Conservation (phyloP, 108 stramenopile species). For the Discostella stelligeroides region DNA sequence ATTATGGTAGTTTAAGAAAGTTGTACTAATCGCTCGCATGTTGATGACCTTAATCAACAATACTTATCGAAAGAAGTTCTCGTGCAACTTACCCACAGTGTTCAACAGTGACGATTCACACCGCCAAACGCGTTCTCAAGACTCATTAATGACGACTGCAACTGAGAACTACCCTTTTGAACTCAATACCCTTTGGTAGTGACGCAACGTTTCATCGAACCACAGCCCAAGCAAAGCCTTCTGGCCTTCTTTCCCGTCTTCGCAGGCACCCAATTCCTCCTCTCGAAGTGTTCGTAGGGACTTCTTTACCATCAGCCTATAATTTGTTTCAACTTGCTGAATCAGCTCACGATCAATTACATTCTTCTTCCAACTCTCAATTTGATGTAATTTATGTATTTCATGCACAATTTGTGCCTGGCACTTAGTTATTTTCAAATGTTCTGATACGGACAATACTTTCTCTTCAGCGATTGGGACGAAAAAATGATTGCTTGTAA, state of each 20-base stretch:
- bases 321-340: slow-evolving; percentile 47
- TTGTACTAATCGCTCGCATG: neutral
- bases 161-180: too few species aligned
- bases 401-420: slow-evolving; percentile 47
- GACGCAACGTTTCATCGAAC: slow-evolving; percentile 56
- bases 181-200: slow-evolving; percentile 22
- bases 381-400: slow-evolving; percentile 36
- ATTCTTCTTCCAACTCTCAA: slow-evolving; percentile 36
- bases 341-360: slow-evolving; percentile 13
- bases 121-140: too few species aligned
- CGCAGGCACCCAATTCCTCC: slow-evolving; percentile 66
- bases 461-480: slow-evolving; percentile 17
- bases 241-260: slow-evolving; percentile 68
- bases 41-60: neutral
- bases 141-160: too few species aligned
- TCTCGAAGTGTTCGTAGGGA: slow-evolving; percentile 56
- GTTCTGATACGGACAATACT: slow-evolving; percentile 7
- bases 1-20: slow-evolving; percentile 47
- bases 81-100: too few species aligned
- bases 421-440: slow-evolving; percentile 42
- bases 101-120: too few species aligned
- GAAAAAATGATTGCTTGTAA: slow-evolving; percentile 38
- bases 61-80: too few species aligned
- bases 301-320: slow-evolving; percentile 83
- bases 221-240: slow-evolving; percentile 57